Conservation (phyloP, 192 early-diverging fungal species). For the Coemansia asiatica region DNA sequence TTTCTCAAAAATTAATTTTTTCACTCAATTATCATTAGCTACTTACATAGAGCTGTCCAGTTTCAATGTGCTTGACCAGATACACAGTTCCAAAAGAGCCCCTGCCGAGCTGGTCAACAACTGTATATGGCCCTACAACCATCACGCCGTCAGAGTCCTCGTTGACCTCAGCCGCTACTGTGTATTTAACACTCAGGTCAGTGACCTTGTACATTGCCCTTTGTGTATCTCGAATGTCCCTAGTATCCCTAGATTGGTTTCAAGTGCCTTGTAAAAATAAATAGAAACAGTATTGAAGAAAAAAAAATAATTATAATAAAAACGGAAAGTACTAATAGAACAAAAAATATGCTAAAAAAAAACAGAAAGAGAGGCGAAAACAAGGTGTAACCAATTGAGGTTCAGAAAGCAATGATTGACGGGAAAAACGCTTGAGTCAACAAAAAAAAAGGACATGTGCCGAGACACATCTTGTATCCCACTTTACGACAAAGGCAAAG, state of each 20-base stretch:
- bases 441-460: neutral
- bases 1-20: no score
- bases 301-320: constrained; percentile 14
- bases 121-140: constrained; percentile 79
- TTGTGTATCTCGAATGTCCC: neutral
- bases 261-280: neutral
- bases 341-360: constrained; percentile 6
- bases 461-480: neutral
- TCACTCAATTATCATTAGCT: neutral
- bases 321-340: neutral
- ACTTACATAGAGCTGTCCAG: constrained; percentile 60
- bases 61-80: constrained; percentile 62
- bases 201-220: constrained; percentile 47
- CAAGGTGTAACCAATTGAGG: neutral
- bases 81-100: constrained; percentile 92
- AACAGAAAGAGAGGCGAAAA: neutral
- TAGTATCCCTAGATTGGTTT: neutral
- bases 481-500: no score
- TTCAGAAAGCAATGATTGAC: neutral
- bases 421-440: neutral
- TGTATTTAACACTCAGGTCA: constrained; percentile 46
- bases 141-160: constrained; percentile 72
- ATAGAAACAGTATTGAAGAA: neutral
- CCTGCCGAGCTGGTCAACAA: constrained; percentile 75
- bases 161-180: constrained; percentile 62